Conservation (phyloP, 208 protist species). For the Vickermania ingenoplastis region DNA sequence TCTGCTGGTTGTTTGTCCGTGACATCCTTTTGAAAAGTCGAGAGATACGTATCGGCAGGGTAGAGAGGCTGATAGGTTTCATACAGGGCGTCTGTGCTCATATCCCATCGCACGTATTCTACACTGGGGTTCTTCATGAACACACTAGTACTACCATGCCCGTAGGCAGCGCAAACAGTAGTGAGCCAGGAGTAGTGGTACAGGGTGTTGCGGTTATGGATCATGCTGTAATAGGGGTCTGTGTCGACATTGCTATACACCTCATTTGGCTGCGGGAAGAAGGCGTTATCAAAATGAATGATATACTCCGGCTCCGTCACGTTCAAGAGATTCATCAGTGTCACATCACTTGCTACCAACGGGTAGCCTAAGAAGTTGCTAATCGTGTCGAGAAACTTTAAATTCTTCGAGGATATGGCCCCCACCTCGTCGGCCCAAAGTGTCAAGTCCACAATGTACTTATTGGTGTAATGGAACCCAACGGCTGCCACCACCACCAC, state of each 20-base stretch:
- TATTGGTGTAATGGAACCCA: neutral
- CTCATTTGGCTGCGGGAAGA: conserved; percentile 1
- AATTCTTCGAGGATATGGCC: neutral
- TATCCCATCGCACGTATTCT: conserved; percentile 1
- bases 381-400: conserved; percentile 1
- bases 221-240: neutral
- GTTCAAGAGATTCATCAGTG: conserved; percentile 2
- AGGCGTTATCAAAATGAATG: conserved; percentile 3
- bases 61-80: neutral
- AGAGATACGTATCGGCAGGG: neutral
- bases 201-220: neutral
- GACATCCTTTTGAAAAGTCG: conserved; percentile 3
- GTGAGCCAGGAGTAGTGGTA: conserved; percentile 5
- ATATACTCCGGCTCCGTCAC: conserved; percentile 2
- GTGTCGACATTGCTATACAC: conserved; percentile 1
- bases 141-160: conserved; percentile 3
- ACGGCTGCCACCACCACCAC: neutral
- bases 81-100: conserved; percentile 2
- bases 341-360: conserved; percentile 1
- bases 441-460: neutral
- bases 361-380: conserved; percentile 1
- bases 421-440: neutral
- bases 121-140: conserved; percentile 1
- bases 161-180: conserved; percentile 3
- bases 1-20: neutral